phyloP scores from a whole-genome alignment of 345 rosid species.

The Trapa bicornis region DNA sequence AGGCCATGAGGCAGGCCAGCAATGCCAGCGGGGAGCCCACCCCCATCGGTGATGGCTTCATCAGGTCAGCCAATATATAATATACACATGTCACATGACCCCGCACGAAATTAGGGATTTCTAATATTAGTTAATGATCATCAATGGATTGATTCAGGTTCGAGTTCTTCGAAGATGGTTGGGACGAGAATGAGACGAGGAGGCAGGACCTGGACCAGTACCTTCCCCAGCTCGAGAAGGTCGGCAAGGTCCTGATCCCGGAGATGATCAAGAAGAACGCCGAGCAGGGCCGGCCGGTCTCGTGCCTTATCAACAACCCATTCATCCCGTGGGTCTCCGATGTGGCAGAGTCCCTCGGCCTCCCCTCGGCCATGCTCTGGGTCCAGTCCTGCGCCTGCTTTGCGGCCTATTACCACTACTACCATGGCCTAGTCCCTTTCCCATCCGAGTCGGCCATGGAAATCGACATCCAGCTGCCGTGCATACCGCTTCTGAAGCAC shows the following conservation, averaged over 20 bases:
- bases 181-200: slow-evolving; percentile 36
- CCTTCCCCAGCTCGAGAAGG: slow-evolving; percentile 37
- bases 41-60: slow-evolving; percentile 50
- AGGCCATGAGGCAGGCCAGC: slow-evolving; percentile 38
- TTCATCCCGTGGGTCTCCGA: slow-evolving; percentile 82
- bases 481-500: slow-evolving; percentile 51
- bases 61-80: slow-evolving; percentile 11
- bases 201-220: slow-evolving; percentile 25
- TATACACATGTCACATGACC: background rate
- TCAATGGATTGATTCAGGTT: slow-evolving; percentile 12
- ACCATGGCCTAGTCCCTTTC: slow-evolving; percentile 35
- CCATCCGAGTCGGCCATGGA: slow-evolving; percentile 43
- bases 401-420: slow-evolving; percentile 51
- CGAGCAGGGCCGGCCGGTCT: slow-evolving; percentile 48
- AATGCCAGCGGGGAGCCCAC: slow-evolving; percentile 27
- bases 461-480: slow-evolving; percentile 53
- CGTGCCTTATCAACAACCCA: slow-evolving; percentile 75
- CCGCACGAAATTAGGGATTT: too few relatives aligned
- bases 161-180: slow-evolving; percentile 62
- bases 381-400: slow-evolving; percentile 82
- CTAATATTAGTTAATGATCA: too few relatives aligned
- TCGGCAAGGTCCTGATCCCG: slow-evolving; percentile 33
- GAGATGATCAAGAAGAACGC: slow-evolving; percentile 31
- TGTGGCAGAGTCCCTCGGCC: slow-evolving; percentile 48
- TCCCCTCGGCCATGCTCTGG: slow-evolving; percentile 88